Evolutionary conservation across 2,329 filamentous ascomycete genomes (phyloP), one percentile per base, ranked within the genome.

Genomic region (Pseudodiploospora longispora): DNA sequence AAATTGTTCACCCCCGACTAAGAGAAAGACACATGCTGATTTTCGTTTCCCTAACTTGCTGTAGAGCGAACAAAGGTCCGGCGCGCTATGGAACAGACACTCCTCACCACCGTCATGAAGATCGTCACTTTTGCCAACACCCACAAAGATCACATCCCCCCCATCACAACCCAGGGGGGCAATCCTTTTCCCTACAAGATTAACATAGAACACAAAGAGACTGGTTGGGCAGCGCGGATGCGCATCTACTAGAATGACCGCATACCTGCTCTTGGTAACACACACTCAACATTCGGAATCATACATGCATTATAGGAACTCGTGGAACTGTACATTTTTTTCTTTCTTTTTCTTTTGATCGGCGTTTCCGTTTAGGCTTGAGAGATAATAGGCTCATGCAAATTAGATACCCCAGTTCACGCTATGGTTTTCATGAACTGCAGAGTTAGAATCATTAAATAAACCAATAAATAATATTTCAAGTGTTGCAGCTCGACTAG

Each of bases 161-260:
- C 91, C 41, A 97, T 97, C 56, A 96, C 89, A 52, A 95, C 89
- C 6, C 93, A 89, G 27, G 89, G 83, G 59, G 87, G 85, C 39
- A 97, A 97, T 62, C 91, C 93, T 0, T 98, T 97, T 59, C 91
- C 91, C 1, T 97, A 95, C 66, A 85, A 90, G 64, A 95, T 97
- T 59, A 78, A 84, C 49, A 80, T 97, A 47, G 93, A 95, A 59
- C 87, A 87, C 46, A 87, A 87, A 58, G 76, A 82, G 47, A 82
- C 63, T 19, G 77, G 83, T 41, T 91, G 88, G 87, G 80, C 86
- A 40, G 78, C 83, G 45, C 76, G 86, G 34, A 88, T 91, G 67
- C 85, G 87, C 28, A 80, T 88, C 48, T 87, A 86, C 61, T 85
- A 59, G 48, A 27, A 29, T 28, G 9, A 12, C 19, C 30, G 30